Evolutionary conservation across 495 filamentous ascomycete genomes (phyloP).

Genomic region (Cudoniella acicularis): DNA sequence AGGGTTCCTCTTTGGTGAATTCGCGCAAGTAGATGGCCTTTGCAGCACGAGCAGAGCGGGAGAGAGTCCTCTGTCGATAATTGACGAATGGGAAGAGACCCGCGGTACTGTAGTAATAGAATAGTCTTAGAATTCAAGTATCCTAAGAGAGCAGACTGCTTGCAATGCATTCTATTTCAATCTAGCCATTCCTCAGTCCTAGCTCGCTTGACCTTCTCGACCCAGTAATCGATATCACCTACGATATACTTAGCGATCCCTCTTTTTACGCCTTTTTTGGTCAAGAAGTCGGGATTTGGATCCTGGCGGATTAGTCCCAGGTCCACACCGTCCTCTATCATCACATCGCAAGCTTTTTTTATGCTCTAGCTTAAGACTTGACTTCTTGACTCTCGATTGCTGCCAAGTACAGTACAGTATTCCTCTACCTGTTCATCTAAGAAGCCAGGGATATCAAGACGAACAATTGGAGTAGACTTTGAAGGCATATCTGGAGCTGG

Average conservation of each 20-base stretch:
- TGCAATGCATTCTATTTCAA: not conserved
- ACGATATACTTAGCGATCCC: slow-evolving; percentile 29
- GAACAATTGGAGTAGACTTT: not conserved
- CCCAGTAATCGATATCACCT: slow-evolving; percentile 28
- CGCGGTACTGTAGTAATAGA: too few relatives aligned
- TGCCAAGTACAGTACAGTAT: slow-evolving; percentile 26
- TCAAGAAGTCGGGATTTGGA: slow-evolving; percentile 30
- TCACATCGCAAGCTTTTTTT: too few relatives aligned
- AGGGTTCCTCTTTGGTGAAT: too few relatives aligned
- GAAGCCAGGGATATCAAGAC: slow-evolving; percentile 11
- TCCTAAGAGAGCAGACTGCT: too few relatives aligned
- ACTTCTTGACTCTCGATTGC: slow-evolving; percentile 19
- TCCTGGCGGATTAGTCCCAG: slow-evolving; percentile 28
- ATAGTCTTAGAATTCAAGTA: too few relatives aligned
- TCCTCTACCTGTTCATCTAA: slow-evolving; percentile 9
- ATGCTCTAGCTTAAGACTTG: slow-evolving; percentile 24
- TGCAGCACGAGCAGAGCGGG: too few relatives aligned
- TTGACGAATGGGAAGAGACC: too few relatives aligned
- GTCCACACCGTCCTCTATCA: slow-evolving; percentile 24
- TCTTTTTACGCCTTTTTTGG: slow-evolving; percentile 25
- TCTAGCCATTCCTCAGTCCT: slow-evolving; percentile 7
- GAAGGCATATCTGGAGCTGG: too few relatives aligned
- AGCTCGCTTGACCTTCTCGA: slow-evolving; percentile 2
- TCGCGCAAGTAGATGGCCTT: too few relatives aligned
- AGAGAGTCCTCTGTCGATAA: too few relatives aligned